Conservation (phyloP, 805 yeast genomes). For the Scheffersomyces lignosus region DNA sequence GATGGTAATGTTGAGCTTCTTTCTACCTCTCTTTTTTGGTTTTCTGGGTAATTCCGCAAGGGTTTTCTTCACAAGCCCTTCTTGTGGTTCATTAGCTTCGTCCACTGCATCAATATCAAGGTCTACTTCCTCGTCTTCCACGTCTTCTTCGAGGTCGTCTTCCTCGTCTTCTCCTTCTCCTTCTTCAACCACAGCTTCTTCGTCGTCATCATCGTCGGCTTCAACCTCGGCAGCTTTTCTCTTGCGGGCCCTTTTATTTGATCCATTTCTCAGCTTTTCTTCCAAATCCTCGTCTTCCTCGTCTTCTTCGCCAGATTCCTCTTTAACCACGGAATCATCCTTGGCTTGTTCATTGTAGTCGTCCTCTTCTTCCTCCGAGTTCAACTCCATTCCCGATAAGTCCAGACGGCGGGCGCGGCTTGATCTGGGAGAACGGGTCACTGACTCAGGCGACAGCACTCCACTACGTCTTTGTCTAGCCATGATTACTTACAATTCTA, state of each 20-base stretch:
- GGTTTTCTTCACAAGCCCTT: slow-evolving; percentile 12
- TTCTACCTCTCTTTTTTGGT: slow-evolving; percentile 25
- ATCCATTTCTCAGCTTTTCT: no score
- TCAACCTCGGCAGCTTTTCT: background rate
- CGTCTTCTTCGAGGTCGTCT: slow-evolving; percentile 23
- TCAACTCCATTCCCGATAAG: background rate
- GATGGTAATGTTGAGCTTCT: slow-evolving; percentile 37
- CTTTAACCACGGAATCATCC: slow-evolving; percentile 2
- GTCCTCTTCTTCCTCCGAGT: slow-evolving; percentile 1
- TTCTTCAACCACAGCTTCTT: background rate
- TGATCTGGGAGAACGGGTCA: background rate
- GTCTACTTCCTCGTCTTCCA: slow-evolving; percentile 21
- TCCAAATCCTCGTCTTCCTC: slow-evolving; percentile 7
- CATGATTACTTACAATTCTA: no score
- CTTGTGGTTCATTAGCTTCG: slow-evolving; percentile 23
- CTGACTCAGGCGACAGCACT: no score
- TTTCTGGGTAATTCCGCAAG: slow-evolving; percentile 1
- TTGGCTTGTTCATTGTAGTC: background rate
- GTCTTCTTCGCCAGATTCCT: slow-evolving; percentile 5
- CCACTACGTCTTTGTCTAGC: no score
- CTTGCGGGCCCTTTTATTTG: background rate
- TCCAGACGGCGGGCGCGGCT: background rate
- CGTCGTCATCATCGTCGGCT: slow-evolving; percentile 9
- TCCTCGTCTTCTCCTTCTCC: slow-evolving; percentile 11
- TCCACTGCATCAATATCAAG: slow-evolving; percentile 14